Evolutionary conservation across 1,284 basidiomycete species (phyloP), one percentile per base, ranked within the genome.

Genomic region (Ganoderma multipileum): DNA sequence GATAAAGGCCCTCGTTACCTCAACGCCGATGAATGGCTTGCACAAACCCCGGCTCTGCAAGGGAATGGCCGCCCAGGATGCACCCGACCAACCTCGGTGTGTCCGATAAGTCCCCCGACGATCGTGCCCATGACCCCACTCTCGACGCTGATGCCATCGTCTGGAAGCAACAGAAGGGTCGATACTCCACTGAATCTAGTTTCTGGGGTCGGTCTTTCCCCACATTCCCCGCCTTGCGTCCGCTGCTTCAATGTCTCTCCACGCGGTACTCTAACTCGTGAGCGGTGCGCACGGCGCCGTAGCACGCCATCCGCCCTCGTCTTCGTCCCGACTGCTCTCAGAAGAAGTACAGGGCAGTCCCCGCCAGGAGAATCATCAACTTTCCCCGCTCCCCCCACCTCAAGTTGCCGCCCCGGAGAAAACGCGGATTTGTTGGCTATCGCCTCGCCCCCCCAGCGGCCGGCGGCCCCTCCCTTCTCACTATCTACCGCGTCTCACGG

Each of bases 51-150:
- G 26, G 52, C 9, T 16, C 30, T 55, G 6, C 16, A n/a, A 23
- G 47, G n/a, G 9, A 26, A 50, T 9, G n/a, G 11, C 47, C n/a
- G 47, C 20, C 47, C 47, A 50, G 47, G n/a, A 54, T 16, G 23
- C 50, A 28, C 20, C 12, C 18, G 55, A 18, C 14, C 54, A 52
- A 58, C 55, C 30, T 65, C 68, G 68, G 68, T 57, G 65, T 67
- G 64, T 69, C 61, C 63, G 60, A 42, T 63, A 66, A 58, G 60
- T 54, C 60, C 60, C 63, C 60, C 63, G 52, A 30, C 41, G 16
- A 44, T 23, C 60, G 54, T 5, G 33, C 12, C 55, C 61, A 42
- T 30, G 5, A 41, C 26, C 55, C 54, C 20, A 20, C 38, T 38
- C 42, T 20, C 60, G 42, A 54, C 26, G 14, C 12, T 63, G 61